These are phyloP conservation scores for Knufia fluminis DNA, from an alignment of 2,329 filamentous ascomycete species.

Conservation along the genomic window DNA sequence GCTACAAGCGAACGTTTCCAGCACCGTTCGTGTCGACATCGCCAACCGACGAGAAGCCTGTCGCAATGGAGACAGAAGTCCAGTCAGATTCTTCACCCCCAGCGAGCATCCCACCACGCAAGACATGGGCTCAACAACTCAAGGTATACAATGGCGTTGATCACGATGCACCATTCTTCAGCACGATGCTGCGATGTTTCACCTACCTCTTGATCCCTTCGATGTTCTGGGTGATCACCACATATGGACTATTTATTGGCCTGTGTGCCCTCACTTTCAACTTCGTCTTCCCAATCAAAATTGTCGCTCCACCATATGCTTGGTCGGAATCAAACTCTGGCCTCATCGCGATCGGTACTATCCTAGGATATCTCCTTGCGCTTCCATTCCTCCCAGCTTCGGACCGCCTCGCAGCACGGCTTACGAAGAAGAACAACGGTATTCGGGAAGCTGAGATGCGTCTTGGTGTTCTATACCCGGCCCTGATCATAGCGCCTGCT, in stretches of 20 bases:
- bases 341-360: slow-evolving; percentile 36
- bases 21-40: neutral
- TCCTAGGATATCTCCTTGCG: slow-evolving; percentile 32
- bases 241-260: slow-evolving; percentile 43
- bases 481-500: slow-evolving; percentile 26
- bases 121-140: slow-evolving; percentile 35
- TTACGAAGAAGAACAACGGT: slow-evolving; percentile 30
- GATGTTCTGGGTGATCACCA: slow-evolving; percentile 43
- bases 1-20: slow-evolving; percentile 31
- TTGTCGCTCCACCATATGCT: slow-evolving; percentile 37
- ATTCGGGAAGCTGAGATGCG: slow-evolving; percentile 37
- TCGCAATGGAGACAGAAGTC: slow-evolving; percentile 26
- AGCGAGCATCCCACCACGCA: slow-evolving; percentile 29
- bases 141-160: slow-evolving; percentile 38
- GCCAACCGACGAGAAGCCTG: slow-evolving; percentile 12
- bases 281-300: slow-evolving; percentile 42
- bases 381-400: slow-evolving; percentile 38
- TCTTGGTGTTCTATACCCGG: slow-evolving; percentile 28
- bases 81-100: slow-evolving; percentile 21
- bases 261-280: slow-evolving; percentile 43
- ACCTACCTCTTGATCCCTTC: slow-evolving; percentile 41
- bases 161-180: slow-evolving; percentile 36
- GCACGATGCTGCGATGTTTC: slow-evolving; percentile 39
- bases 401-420: slow-evolving; percentile 31
- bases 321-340: slow-evolving; percentile 33